These are phyloP conservation scores for Lipomyces spencermartinsiae DNA, from an alignment of 805 yeast genomes.

Conservation along the genomic window DNA sequence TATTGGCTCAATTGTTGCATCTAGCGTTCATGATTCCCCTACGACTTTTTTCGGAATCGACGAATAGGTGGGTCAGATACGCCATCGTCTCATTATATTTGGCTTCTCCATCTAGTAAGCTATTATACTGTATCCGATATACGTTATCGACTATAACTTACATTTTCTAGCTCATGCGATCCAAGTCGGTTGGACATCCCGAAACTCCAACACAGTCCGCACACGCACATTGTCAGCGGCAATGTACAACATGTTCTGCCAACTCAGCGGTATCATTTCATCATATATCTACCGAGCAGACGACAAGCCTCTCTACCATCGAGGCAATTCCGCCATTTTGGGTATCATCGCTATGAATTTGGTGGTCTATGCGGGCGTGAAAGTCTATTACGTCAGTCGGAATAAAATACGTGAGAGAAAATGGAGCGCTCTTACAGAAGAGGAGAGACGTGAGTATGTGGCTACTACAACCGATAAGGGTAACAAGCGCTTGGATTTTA, in stretches of 20 bases:
- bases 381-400: slow-evolving; percentile 7
- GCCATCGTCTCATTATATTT: slow-evolving; percentile 42
- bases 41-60: slow-evolving; percentile 1
- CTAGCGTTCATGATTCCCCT: slow-evolving; percentile 39
- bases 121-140: background rate
- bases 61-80: slow-evolving; percentile 31
- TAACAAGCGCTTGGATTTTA: slow-evolving; percentile 61
- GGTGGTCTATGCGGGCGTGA: slow-evolving; percentile 3
- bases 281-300: slow-evolving; percentile 61
- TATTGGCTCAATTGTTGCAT: slow-evolving; percentile 18
- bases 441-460: slow-evolving; percentile 58
- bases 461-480: slow-evolving; percentile 54
- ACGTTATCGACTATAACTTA: background rate
- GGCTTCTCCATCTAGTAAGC: slow-evolving; percentile 34
- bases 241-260: slow-evolving; percentile 66
- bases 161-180: slow-evolving; percentile 52
- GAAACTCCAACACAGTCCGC: slow-evolving; percentile 64
- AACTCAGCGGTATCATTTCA: slow-evolving; percentile 60
- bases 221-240: slow-evolving; percentile 71
- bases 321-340: slow-evolving; percentile 53
- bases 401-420: slow-evolving; percentile 47
- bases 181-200: slow-evolving; percentile 63
- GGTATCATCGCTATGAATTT: slow-evolving; percentile 14
- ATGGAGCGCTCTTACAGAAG: slow-evolving; percentile 59
- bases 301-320: slow-evolving; percentile 64